Conservation (phyloP, 2,329 filamentous ascomycete genomes). For the Ophiostoma perfectum region DNA sequence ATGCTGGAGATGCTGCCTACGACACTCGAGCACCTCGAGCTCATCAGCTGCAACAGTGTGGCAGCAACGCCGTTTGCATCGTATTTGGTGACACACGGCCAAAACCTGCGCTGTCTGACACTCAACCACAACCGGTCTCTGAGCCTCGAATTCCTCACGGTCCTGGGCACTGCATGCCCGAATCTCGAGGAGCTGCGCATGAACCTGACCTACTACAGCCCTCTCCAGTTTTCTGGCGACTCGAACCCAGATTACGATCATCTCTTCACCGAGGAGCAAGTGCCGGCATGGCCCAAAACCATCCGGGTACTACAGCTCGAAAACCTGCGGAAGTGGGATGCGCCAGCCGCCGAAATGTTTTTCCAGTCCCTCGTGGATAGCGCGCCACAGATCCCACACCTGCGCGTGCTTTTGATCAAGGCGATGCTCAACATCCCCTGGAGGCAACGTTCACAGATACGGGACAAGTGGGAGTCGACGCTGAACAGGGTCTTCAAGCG, state of each 20-base stretch:
- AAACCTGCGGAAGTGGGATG: conserved; percentile 69
- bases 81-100: conserved; percentile 64
- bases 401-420: conserved; percentile 67
- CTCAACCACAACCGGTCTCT: conserved; percentile 76
- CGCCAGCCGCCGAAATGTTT: conserved; percentile 66
- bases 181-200: conserved; percentile 64
- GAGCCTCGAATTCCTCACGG: conserved; percentile 66
- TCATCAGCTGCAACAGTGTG: conserved; percentile 75
- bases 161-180: conserved; percentile 63
- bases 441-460: conserved; percentile 74
- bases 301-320: conserved; percentile 68
- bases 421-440: conserved; percentile 75
- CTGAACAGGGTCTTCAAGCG: conserved; percentile 63
- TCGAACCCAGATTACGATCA: conserved; percentile 68
- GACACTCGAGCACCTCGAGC: conserved; percentile 60
- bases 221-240: conserved; percentile 62
- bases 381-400: conserved; percentile 57
- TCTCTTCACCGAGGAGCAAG: conserved; percentile 57
- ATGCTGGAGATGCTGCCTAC: conserved; percentile 65
- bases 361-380: conserved; percentile 72
- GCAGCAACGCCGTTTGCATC: conserved; percentile 58
- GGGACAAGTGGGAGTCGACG: conserved; percentile 69
- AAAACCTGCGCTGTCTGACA: conserved; percentile 59
- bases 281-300: conserved; percentile 71
- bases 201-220: conserved; percentile 73